Percentiles rank a stretch among this genome's conserved stretches.
Evolutionary conservation across 2,329 filamentous ascomycete genomes (phyloP).

Genomic region (Sporothrix globosa): DNA sequence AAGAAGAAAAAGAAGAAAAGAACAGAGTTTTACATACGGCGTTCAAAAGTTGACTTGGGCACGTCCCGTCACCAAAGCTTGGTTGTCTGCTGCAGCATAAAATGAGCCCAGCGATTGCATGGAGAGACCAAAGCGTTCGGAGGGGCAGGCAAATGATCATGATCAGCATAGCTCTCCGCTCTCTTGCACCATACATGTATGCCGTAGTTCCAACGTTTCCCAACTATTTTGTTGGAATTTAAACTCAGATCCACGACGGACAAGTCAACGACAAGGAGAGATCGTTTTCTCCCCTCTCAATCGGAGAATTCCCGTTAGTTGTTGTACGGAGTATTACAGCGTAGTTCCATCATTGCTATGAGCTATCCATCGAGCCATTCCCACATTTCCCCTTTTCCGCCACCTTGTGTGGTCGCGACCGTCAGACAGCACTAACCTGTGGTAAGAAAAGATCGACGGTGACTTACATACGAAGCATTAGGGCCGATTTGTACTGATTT

Average conservation of each 20-base stretch:
- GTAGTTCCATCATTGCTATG: too few relatives aligned
- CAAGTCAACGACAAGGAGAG: background rate
- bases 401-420: too few relatives aligned
- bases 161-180: background rate
- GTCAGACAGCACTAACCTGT: background rate
- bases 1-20: background rate
- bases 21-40: background rate
- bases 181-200: too few relatives aligned
- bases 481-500: background rate
- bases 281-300: background rate
- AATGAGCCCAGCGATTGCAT: slow-evolving; percentile 4
- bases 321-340: too few relatives aligned
- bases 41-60: background rate
- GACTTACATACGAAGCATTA: background rate
- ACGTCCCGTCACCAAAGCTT: background rate
- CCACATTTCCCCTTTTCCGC: too few relatives aligned
- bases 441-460: slow-evolving; percentile 8
- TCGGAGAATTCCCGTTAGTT: slow-evolving; percentile 11
- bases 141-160: background rate
- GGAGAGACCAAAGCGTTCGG: slow-evolving; percentile 1
- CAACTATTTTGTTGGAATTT: background rate
- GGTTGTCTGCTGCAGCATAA: slow-evolving; percentile 20
- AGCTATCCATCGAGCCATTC: too few relatives aligned
- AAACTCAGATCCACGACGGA: background rate
- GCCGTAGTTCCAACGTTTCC: background rate